A percentile compares a stretch with the other conserved stretches of the same genome.
phyloP scores from a whole-genome alignment of 768 basidiomycete species.

The Suillus clintonianus region DNA sequence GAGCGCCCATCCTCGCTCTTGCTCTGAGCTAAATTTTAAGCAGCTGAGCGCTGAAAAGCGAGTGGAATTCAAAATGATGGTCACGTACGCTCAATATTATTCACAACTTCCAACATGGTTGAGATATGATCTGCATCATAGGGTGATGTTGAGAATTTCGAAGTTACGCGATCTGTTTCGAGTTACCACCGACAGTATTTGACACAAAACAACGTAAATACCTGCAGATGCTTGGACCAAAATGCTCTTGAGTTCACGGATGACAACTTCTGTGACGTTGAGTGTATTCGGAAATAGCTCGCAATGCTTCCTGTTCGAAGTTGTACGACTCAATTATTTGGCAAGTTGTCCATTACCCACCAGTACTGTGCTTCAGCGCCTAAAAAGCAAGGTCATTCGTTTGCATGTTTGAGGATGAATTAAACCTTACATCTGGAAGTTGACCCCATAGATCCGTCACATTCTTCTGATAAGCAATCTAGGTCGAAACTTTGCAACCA shows the following conservation, averaged over 20 bases:
- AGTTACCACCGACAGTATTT: not conserved
- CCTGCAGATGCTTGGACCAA: slow-evolving; percentile 33
- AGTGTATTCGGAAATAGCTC: slow-evolving; percentile 30
- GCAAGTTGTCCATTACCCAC: slow-evolving; percentile 12
- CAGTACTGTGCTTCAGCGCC: slow-evolving; percentile 31
- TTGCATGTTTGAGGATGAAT: not conserved
- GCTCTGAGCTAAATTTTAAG: not conserved
- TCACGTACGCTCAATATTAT: slow-evolving; percentile 25
- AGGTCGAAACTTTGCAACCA: slow-evolving; percentile 27
- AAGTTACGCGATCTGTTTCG: slow-evolving; percentile 26
- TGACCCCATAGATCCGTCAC: slow-evolving; percentile 7
- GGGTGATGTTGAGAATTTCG: slow-evolving; percentile 35
- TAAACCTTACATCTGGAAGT: slow-evolving; percentile 25
- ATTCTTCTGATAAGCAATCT: slow-evolving; percentile 24
- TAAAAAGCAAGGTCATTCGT: slow-evolving; percentile 11
- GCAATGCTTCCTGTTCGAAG: slow-evolving; percentile 27
- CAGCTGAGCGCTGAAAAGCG: not conserved
- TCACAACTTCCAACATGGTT: slow-evolving; percentile 30
- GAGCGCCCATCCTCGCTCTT: slow-evolving; percentile 10
- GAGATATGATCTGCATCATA: slow-evolving; percentile 20
- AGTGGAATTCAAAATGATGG: not conserved
- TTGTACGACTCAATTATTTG: not conserved
- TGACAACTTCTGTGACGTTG: slow-evolving; percentile 18
- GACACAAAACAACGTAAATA: not conserved
- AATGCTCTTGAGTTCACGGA: slow-evolving; percentile 19